Percentiles rank a stretch among this genome's conserved stretches.
phyloP scores from a whole-genome alignment of 2,329 filamentous ascomycete genomes.

The Geosmithia morbida region DNA sequence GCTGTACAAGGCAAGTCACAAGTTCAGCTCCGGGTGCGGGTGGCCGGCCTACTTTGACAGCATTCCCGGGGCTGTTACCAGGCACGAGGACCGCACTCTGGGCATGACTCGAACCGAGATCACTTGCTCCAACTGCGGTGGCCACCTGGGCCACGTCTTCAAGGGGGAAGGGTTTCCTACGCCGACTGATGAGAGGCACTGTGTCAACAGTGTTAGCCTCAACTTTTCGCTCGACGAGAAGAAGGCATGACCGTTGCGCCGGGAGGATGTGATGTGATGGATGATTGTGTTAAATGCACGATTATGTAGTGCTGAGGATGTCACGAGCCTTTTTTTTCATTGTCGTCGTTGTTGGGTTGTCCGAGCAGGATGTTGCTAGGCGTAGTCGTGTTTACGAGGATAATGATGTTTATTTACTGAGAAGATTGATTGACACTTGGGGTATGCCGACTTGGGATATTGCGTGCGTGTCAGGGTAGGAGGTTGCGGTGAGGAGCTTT shows the following conservation, averaged over 20 bases:
- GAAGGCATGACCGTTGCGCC: conserved; percentile 9
- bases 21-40: conserved; percentile 92
- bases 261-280: background rate
- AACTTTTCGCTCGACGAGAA: conserved; percentile 61
- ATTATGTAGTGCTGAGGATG: background rate
- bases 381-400: no score
- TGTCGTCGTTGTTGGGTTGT: no score
- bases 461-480: no score
- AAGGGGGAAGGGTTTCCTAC: conserved; percentile 76
- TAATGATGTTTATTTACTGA: no score
- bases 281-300: background rate
- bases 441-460: no score
- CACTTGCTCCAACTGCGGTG: conserved; percentile 86
- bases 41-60: conserved; percentile 98
- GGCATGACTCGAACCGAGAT: conserved; percentile 89
- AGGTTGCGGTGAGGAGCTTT: no score
- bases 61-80: conserved; percentile 75
- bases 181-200: conserved; percentile 91
- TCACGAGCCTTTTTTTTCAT: no score
- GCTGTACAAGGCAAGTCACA: conserved; percentile 84
- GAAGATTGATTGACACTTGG: no score
- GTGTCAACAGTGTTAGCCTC: conserved; percentile 86
- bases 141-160: conserved; percentile 88
- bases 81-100: conserved; percentile 61
- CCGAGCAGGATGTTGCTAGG: no score